A percentile compares a stretch with the other conserved stretches of the same genome.
phyloP scores from a whole-genome alignment of 805 yeast species.

The Candida loeiensis region DNA sequence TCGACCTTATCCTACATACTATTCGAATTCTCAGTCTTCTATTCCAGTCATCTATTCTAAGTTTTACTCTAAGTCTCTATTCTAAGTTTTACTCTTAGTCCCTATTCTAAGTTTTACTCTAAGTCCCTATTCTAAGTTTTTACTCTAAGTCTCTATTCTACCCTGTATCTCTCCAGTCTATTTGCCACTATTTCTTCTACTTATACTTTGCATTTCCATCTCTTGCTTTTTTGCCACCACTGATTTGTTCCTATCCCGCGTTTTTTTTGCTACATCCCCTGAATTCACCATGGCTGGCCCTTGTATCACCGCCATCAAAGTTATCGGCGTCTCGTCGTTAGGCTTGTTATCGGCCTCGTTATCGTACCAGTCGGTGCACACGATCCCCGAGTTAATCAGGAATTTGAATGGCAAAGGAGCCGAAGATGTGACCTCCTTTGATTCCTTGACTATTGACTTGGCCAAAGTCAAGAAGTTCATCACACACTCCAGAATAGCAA shows the following conservation, averaged over 20 bases:
- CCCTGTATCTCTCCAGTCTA: too few species aligned
- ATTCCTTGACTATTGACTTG: slow-evolving; percentile 11
- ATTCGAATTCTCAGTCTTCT: too few species aligned
- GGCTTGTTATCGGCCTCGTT: slow-evolving; percentile 61
- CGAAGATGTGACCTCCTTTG: slow-evolving; percentile 3
- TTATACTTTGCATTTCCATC: too few species aligned
- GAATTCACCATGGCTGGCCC: slow-evolving; percentile 7
- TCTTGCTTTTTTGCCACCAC: slow-evolving; percentile 2
- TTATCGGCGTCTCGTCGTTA: slow-evolving; percentile 61
- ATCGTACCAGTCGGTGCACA: slow-evolving; percentile 35
- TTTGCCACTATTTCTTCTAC: not conserved
- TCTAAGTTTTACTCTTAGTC: too few species aligned
- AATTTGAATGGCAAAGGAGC: slow-evolving; percentile 19
- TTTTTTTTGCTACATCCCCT: slow-evolving; percentile 4
- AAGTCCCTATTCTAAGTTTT: too few species aligned
- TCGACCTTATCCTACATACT: too few species aligned
- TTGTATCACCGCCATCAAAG: slow-evolving; percentile 47
- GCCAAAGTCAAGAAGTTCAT: slow-evolving; percentile 22
- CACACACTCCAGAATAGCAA: slow-evolving; percentile 19
- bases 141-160: too few species aligned
- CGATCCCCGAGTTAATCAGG: slow-evolving; percentile 27
- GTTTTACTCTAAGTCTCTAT: too few species aligned
- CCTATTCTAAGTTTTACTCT: too few species aligned
- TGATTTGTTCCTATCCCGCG: not conserved
- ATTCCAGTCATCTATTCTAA: too few species aligned